Percentiles rank a stretch among this genome's conserved stretches.
These are phyloP conservation scores for Simplicillium aogashimaense DNA, from an alignment of 2,329 filamentous ascomycete species.

Conservation along the genomic window DNA sequence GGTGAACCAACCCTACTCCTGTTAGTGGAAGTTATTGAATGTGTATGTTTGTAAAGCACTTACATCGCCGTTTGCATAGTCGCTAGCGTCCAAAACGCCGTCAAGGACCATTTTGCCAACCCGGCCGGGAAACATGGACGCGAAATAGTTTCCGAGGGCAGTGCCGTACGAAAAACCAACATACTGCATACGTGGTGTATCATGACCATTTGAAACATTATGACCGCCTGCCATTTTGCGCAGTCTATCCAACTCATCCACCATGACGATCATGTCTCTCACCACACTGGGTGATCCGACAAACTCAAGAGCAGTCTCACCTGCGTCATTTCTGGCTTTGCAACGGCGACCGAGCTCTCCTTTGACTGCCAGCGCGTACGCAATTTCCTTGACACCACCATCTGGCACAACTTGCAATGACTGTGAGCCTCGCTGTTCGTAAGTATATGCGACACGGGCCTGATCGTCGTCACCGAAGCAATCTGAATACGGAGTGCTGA, in stretches of 20 bases:
- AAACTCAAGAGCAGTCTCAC: background rate
- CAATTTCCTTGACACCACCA: background rate
- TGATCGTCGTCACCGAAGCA: constrained; percentile 18
- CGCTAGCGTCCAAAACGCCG: constrained; percentile 3
- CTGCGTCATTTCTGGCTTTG: background rate
- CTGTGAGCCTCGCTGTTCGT: background rate
- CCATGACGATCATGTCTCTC: background rate
- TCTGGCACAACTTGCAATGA: background rate
- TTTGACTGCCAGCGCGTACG: background rate
- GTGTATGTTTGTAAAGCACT: too few relatives aligned
- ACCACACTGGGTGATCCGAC: background rate
- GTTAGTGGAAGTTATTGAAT: too few relatives aligned
- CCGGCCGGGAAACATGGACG: constrained; percentile 12
- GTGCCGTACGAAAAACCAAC: constrained; percentile 32
- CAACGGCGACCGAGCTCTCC: background rate
- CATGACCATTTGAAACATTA: background rate
- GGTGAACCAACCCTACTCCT: too few relatives aligned
- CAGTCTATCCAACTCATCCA: background rate
- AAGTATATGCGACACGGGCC: background rate
- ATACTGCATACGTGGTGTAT: constrained; percentile 24
- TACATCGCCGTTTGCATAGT: background rate
- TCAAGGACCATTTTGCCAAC: constrained; percentile 11
- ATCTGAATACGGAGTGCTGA: constrained; percentile 19
- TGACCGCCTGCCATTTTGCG: constrained; percentile 2
- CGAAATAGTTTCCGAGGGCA: constrained; percentile 10